Evolutionary conservation across 2,329 filamentous ascomycete species (phyloP), one percentile per base, ranked within the genome.

Genomic region (Ascochyta clinopodiicola): DNA sequence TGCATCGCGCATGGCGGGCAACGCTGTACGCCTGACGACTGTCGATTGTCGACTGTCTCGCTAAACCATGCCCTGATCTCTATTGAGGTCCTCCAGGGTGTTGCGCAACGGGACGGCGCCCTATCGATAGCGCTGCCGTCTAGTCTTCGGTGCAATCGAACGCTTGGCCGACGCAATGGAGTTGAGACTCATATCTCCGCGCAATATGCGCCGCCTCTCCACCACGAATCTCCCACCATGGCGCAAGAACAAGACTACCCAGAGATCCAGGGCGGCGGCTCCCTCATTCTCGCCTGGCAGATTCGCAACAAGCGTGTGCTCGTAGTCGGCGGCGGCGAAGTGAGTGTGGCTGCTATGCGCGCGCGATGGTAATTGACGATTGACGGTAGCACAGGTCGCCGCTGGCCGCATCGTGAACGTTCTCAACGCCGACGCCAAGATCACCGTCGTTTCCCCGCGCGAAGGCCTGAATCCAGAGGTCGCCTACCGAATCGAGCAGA

Each of bases 261-360:
- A 53, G 82, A 89, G 61, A 86, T 98, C 25, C 88, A 97, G 77
- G 91, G 92, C 52, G 94, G 94, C 46, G 95, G 93, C 56, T 98
- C 94, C 59, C 80, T 99, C 63, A 95, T 99, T 61, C 81, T 99
- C 47, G 95, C 95, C 72, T 99, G 94, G 93, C 95, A 98, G 79
- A 88, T 96, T 69, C 89, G 87, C 72, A 88, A 88, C 75, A 97
- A 96, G 78, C 86, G 87, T 62, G 89, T 98, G 15, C 80, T 99
- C n/a, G 90, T 99, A 4, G 86, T 99, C 7, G 95, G 95, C 62
- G 95, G 95, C 67, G 95, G 95, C 76, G 94, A 98, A 84, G 94
- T 96, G 80, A 65, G 85, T 75, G 15, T 12, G 35, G 8, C 35
- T 25, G 19, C 39, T 25, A 34, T 24, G 51, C 52, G 43, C 49